Evolutionary conservation across 805 yeast species (phyloP).

Genomic region (Cyberlindnera japonica): DNA sequence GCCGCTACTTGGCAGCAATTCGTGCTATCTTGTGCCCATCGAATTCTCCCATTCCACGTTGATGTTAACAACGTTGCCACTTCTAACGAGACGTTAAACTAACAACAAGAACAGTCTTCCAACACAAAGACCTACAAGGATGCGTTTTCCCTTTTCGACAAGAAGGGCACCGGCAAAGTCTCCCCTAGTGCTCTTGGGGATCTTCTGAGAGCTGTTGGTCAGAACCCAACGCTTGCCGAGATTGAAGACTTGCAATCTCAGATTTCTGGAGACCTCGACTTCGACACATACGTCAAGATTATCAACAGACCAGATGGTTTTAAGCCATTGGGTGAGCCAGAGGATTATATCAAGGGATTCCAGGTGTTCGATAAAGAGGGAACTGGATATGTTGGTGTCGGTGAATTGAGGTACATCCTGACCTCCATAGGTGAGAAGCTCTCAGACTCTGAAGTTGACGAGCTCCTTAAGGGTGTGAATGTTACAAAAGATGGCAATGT

Average conservation of each 20-base stretch:
- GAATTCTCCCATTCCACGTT: too few species aligned
- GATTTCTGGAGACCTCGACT: conserved; percentile 48
- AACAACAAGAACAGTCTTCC: conserved; percentile 16
- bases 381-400: conserved; percentile 95
- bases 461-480: conserved; percentile 90
- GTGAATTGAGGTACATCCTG: conserved; percentile 90
- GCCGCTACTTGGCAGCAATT: too few species aligned
- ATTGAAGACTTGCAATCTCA: conserved; percentile 55
- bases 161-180: conserved; percentile 91
- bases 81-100: background rate
- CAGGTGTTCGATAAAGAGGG: conserved; percentile 96
- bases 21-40: too few species aligned
- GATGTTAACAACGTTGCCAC: conserved; percentile 4
- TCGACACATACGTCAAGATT: conserved; percentile 70
- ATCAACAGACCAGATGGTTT: conserved; percentile 86
- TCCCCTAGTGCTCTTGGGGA: conserved; percentile 85
- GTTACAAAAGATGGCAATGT: conserved; percentile 92
- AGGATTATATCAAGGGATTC: conserved; percentile 90
- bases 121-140: conserved; percentile 59
- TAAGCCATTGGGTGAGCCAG: conserved; percentile 80
- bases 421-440: conserved; percentile 96
- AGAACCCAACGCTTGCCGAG: conserved; percentile 94
- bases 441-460: conserved; percentile 89
- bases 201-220: conserved; percentile 93
- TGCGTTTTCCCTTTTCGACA: conserved; percentile 95